Evolutionary conservation across 208 protist genomes (phyloP).

Genomic region (Acanthamoeba royreba): DNA sequence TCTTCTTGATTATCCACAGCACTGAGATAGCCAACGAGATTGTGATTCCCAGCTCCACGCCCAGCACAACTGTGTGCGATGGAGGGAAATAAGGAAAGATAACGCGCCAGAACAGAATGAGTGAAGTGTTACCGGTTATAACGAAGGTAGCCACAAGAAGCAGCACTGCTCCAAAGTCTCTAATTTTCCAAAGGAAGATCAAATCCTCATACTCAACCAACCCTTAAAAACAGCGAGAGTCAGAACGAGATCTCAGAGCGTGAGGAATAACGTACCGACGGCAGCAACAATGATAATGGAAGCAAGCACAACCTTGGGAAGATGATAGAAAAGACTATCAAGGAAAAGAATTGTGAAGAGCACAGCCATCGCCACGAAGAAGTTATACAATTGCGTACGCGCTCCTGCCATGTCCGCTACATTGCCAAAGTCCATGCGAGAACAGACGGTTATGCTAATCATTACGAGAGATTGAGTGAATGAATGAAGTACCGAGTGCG

Average conservation of each 20-base stretch:
- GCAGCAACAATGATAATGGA: conserved; percentile 61
- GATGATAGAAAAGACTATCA: conserved; percentile 29
- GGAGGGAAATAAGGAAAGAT: neutral
- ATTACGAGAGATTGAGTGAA: no score
- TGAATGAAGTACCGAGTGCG: neutral
- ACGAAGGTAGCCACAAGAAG: conserved; percentile 21
- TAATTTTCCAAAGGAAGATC: neutral
- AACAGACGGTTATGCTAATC: no score
- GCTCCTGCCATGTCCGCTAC: conserved; percentile 26
- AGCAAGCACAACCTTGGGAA: conserved; percentile 58
- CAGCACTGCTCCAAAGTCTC: neutral
- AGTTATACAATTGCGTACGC: conserved; percentile 24
- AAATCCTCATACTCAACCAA: conserved; percentile 43
- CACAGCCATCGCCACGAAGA: neutral
- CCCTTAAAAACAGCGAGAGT: neutral
- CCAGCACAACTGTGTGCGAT: neutral
- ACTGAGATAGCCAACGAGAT: conserved; percentile 9
- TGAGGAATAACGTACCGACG: conserved; percentile 34
- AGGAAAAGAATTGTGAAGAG: conserved; percentile 40
- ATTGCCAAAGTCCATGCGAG: no score
- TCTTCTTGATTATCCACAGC: conserved; percentile 34
- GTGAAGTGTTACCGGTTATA: neutral
- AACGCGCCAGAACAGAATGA: neutral
- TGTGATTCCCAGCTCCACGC: conserved; percentile 15
- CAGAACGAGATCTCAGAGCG: neutral